These are phyloP conservation scores for Entelexis paramagnoliae DNA, from an alignment of 1,139 yeast genomes.

Conservation along the genomic window DNA sequence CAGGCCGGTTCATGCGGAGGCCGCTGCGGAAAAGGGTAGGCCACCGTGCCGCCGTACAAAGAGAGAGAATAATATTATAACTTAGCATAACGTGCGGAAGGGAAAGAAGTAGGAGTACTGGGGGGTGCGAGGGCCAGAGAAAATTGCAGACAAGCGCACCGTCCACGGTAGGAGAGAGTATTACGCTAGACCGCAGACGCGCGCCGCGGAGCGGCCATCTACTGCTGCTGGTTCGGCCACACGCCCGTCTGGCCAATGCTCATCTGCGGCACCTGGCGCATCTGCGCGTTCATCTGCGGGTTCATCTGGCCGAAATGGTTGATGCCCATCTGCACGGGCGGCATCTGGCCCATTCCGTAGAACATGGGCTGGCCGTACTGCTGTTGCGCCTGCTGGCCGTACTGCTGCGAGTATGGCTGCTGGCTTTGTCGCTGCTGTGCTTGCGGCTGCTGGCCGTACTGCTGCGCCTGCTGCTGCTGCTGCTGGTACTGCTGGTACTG, in stretches of 20 bases:
- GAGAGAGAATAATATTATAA: conserved; percentile 4
- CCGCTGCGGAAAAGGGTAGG: background rate
- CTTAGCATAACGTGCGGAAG: background rate
- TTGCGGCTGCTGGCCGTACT: conserved; percentile 17
- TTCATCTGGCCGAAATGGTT: conserved; percentile 21
- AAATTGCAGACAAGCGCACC: background rate
- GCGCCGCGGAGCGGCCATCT: background rate
- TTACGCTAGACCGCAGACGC: background rate
- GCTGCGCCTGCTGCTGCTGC: conserved; percentile 17
- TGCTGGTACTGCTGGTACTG: conserved; percentile 18
- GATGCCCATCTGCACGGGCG: conserved; percentile 22
- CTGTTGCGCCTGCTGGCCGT: conserved; percentile 13
- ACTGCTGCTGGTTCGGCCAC: conserved; percentile 23
- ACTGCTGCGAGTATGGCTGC: conserved; percentile 13
- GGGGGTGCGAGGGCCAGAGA: background rate
- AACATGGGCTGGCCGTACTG: conserved; percentile 22
- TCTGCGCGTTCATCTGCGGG: conserved; percentile 22
- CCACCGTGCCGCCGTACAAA: background rate
- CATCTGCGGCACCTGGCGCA: conserved; percentile 24
- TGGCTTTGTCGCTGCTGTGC: conserved; percentile 15
- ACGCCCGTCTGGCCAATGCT: conserved; percentile 23
- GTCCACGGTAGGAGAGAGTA: background rate
- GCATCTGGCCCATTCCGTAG: conserved; percentile 23
- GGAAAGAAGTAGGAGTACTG: background rate
- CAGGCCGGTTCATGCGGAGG: no score